Evolutionary conservation across 1,139 yeast species (phyloP).

Genomic region (Taphrina pruni): DNA sequence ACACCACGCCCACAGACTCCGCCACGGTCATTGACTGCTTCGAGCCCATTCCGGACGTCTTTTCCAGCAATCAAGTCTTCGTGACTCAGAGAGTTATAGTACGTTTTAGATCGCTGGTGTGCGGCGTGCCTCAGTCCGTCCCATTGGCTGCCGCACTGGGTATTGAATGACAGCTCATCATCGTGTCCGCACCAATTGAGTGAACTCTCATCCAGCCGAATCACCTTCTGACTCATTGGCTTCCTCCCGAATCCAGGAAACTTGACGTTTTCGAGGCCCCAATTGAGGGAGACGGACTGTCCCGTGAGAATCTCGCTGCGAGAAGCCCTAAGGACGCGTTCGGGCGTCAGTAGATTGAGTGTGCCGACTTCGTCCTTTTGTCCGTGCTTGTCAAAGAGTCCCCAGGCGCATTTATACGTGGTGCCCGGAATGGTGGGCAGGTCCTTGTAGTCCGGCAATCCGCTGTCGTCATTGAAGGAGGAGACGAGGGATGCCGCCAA

Average conservation of each 20-base stretch:
- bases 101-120: constrained; percentile 43
- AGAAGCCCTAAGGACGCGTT: constrained; percentile 52
- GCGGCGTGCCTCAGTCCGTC: constrained; percentile 51
- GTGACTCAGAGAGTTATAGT: constrained; percentile 49
- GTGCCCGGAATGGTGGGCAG: constrained; percentile 27
- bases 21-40: constrained; percentile 49
- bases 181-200: constrained; percentile 47
- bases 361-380: constrained; percentile 44
- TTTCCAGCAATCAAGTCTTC: constrained; percentile 47
- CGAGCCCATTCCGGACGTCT: constrained; percentile 49
- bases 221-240: constrained; percentile 41
- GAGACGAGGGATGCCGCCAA: constrained; percentile 10
- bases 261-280: constrained; percentile 44
- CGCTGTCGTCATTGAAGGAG: constrained; percentile 23
- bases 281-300: constrained; percentile 43
- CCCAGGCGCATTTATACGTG: constrained; percentile 40
- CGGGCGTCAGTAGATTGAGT: constrained; percentile 46
- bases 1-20: constrained; percentile 53
- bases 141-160: constrained; percentile 52
- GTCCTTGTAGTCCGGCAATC: constrained; percentile 24
- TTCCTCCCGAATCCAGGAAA: constrained; percentile 45
- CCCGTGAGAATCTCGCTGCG: constrained; percentile 45
- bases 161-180: constrained; percentile 50
- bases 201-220: constrained; percentile 35
- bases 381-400: constrained; percentile 31